Evolutionary conservation across 1,139 yeast genomes (phyloP).

Genomic region (Protomyces inouyei): DNA sequence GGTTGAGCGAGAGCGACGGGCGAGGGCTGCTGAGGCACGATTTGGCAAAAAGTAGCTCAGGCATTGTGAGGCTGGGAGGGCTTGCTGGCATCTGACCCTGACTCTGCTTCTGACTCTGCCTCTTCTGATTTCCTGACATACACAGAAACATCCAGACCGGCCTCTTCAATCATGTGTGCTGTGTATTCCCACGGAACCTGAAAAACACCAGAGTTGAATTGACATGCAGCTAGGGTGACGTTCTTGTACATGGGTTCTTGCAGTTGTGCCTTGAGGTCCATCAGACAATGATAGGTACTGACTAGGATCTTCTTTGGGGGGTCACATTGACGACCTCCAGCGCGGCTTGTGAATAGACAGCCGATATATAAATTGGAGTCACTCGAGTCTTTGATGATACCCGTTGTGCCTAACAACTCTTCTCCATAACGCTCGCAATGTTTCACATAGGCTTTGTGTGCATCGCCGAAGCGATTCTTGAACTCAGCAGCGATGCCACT

Average conservation of each 20-base stretch:
- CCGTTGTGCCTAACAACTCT: conserved; percentile 8
- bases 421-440: not conserved
- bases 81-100: not conserved
- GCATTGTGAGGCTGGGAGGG: not conserved
- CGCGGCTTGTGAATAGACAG: conserved; percentile 20
- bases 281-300: not conserved
- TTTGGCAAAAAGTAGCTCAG: conserved; percentile 39
- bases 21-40: conserved; percentile 94
- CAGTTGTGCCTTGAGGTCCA: conserved; percentile 4
- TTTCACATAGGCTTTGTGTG: not conserved
- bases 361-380: not conserved
- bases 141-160: conserved; percentile 3
- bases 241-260: not conserved
- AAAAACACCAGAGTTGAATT: conserved; percentile 15
- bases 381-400: not conserved
- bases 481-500: conserved; percentile 6
- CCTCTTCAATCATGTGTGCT: conserved; percentile 2
- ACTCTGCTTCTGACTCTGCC: not conserved
- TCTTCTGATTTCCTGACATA: not conserved
- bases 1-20: conserved; percentile 88
- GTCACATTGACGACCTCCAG: conserved; percentile 2
- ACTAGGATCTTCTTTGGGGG: not conserved
- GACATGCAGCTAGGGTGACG: conserved; percentile 5
- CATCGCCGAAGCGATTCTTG: not conserved
- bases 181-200: conserved; percentile 12